Base-by-base conservation (phyloP, 2,329 filamentous ascomycete genomes). In the Colletotrichum truncatum region DNA sequence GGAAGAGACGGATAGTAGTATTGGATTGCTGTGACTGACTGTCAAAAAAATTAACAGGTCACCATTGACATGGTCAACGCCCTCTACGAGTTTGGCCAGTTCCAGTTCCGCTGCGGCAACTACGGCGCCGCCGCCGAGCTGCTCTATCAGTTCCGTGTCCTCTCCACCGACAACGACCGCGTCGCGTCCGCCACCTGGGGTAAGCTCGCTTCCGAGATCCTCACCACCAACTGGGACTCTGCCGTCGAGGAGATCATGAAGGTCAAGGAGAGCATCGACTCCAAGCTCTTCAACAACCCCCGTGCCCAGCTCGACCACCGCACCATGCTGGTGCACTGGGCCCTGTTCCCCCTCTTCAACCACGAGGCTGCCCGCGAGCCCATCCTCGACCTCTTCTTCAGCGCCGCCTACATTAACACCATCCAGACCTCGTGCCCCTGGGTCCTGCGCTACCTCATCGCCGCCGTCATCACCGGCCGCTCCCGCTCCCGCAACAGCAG, bases 281-380 rank as follows among this genome's bases (percentile, higher is more conserved):
- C 91, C 64, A 93, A 94, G 78, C 90, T 98, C 68, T 98, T 97
- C 87, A 96, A 91, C 87, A 98, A 97, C 86, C 93, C 95, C 26
- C 88, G 98, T 70, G 94, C 93, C 66, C 96, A 99, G 84, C 91
- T 99, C 68, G 91, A 95, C 79, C 95, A 98, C 86, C 93, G 96
- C 77, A 97, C 94, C 64, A 97, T 95, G 93, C 86, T 99, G 74
- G 92, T 97, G 74, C 96, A 99, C 91, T 99, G 96, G 94, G 91
- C 93, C 46, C 90, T 99, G 67, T 99, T 98, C 89, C 95, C 96
- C 68, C 94, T 98, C 83, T 99, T 98, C 89, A 98, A 99, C 89
- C 91, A 93, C 83, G 95, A 98, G 75, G 87, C 89, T 70, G 93
- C 93, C 64, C 93, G 95, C 75, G 96, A 99, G 77, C 88, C 89